Percentiles rank a stretch among this genome's conserved stretches.
These are phyloP conservation scores for Talaromyces stipitatus DNA, from an alignment of 495 filamentous ascomycete species.

Conservation along the genomic window DNA sequence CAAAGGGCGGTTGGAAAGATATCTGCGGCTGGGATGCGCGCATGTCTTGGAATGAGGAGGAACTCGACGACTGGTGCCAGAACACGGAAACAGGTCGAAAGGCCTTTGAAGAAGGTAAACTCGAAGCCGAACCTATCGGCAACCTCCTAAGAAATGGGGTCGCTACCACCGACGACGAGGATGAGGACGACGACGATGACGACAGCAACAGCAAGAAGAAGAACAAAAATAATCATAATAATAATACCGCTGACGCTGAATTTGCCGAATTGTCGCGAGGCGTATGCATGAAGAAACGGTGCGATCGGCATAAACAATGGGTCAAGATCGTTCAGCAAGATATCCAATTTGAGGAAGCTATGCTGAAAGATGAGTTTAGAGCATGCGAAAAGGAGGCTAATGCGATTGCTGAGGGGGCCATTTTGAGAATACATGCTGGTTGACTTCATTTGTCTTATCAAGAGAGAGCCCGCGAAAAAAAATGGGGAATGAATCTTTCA, in stretches of 20 bases:
- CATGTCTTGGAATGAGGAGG: slow-evolving; percentile 51
- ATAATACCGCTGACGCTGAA: slow-evolving; percentile 12
- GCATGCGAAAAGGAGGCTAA: slow-evolving; percentile 39
- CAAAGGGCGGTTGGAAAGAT: slow-evolving; percentile 50
- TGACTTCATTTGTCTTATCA: slow-evolving; percentile 1
- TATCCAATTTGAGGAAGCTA: slow-evolving; percentile 37
- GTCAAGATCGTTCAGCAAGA: slow-evolving; percentile 45
- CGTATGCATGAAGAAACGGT: slow-evolving; percentile 47
- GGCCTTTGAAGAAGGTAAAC: slow-evolving; percentile 33
- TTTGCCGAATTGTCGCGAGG: slow-evolving; percentile 25
- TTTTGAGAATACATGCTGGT: slow-evolving; percentile 35
- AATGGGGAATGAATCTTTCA: neutral
- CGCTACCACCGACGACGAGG: slow-evolving; percentile 21
- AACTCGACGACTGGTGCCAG: slow-evolving; percentile 50
- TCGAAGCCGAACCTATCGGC: slow-evolving; percentile 16
- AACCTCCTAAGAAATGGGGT: slow-evolving; percentile 23
- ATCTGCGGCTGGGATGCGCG: slow-evolving; percentile 60
- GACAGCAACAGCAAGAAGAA: slow-evolving; percentile 11
- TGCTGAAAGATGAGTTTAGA: slow-evolving; percentile 29
- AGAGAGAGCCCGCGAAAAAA: no score
- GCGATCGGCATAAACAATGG: slow-evolving; percentile 46
- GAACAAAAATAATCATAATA: slow-evolving; percentile 13
- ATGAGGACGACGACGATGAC: slow-evolving; percentile 1
- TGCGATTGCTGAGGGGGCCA: slow-evolving; percentile 37
- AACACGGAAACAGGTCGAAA: slow-evolving; percentile 30